Evolutionary conservation across 768 basidiomycete genomes (phyloP), one percentile per base, ranked within the genome.

Genomic region (Roridomyces roridus): DNA sequence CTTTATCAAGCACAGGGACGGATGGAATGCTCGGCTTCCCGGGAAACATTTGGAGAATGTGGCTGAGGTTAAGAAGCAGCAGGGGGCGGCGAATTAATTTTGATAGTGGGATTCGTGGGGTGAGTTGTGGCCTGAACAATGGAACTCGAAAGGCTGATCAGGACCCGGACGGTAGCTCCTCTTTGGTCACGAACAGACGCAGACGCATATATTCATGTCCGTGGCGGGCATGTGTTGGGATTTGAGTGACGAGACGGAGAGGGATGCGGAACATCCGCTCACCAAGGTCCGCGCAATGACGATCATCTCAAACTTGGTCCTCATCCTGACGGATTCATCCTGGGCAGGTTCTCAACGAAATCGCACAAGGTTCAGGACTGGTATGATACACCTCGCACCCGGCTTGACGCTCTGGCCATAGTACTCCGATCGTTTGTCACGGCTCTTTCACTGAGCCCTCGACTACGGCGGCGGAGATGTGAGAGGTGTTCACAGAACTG

Each of bases 21-120:
- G 41, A 42, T 51, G 50, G 50, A 31, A 51, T 51, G 50, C 50
- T 9, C 28, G 50, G 21, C 31, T 51, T 15, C 41, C 31, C 14
- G 41, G 29, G 9, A 51, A 43, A 11, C 20, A 34, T 18, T 20
- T 34, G 31, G 5, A 43, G 9, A 43, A 51, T 51, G 6, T 51
- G 21, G 2, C 2, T 21, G 7, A 50, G 18, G 37, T 50, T n/a
- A 50, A 50, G 34, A 18, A 37, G 11, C 18, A 15, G n/a, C n/a
- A n/a, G n/a, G n/a, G n/a, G n/a, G n/a, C 9, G 20, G 40, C 37
- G 1, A 5, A 15, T n/a, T n/a, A 50, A 50, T 10, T 41, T 50
- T 50, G 49, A 50, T 28, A 31, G 23, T 40, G 39, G n/a, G 4
- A 17, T 49, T 39, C 37, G 18, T 14, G 49, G 49, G 39, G 49